Percentiles rank a stretch among this genome's conserved stretches.
phyloP scores from a whole-genome alignment of 257 asterid species.

The Knoxia roxburghii region DNA sequence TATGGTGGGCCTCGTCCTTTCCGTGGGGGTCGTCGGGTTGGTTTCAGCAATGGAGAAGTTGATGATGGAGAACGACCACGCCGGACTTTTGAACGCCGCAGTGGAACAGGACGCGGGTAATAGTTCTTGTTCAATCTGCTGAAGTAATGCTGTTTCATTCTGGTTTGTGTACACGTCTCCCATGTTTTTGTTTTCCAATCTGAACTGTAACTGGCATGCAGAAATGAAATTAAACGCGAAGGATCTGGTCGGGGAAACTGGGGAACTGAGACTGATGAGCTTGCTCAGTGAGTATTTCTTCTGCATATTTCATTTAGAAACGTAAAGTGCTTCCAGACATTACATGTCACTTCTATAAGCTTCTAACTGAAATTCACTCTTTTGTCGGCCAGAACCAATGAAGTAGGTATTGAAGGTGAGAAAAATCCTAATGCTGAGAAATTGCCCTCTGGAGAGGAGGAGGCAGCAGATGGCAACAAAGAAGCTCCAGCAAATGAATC shows the following conservation, averaged over 20 bases:
- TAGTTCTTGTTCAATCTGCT: constrained; percentile 3
- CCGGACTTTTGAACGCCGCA: constrained; percentile 55
- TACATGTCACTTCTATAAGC: background rate
- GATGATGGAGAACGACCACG: constrained; percentile 70
- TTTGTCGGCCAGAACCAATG: constrained; percentile 46
- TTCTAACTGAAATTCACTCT: background rate
- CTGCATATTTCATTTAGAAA: constrained; percentile 3
- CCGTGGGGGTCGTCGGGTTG: constrained; percentile 69
- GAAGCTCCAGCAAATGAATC: constrained; percentile 43
- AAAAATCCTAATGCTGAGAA: constrained; percentile 44
- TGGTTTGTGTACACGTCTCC: background rate
- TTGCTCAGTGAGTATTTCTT: constrained; percentile 53
- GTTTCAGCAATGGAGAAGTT: constrained; percentile 62
- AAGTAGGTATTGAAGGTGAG: constrained; percentile 55
- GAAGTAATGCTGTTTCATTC: background rate
- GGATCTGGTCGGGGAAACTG: constrained; percentile 86
- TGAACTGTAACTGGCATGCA: constrained; percentile 15
- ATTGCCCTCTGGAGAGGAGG: constrained; percentile 39
- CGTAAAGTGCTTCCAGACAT: background rate
- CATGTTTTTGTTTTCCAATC: background rate
- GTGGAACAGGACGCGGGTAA: constrained; percentile 84
- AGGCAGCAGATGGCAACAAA: constrained; percentile 43
- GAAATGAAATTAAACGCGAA: constrained; percentile 61
- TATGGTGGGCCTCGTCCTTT: constrained; percentile 60
- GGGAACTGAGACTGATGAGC: constrained; percentile 71